These are phyloP conservation scores for Tetrastigma voinierianum DNA, from an alignment of 164 flowering plant species.

Conservation along the genomic window DNA sequence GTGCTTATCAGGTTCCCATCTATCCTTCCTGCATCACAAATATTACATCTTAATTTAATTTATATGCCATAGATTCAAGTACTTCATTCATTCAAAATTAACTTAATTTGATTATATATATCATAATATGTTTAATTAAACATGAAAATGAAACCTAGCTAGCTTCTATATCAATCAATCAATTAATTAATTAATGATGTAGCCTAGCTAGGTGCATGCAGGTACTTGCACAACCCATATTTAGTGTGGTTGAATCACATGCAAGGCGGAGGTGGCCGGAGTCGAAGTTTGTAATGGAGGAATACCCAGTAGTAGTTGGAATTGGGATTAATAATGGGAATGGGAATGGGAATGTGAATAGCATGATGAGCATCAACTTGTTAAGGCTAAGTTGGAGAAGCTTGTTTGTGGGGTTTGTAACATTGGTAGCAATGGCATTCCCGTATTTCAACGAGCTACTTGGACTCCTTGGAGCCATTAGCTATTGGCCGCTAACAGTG, in stretches of 20 bases:
- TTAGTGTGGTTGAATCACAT: not conserved
- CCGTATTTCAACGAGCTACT: slow-evolving; percentile 64
- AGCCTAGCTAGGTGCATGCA: too few relatives aligned
- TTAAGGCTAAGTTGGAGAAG: slow-evolving; percentile 44
- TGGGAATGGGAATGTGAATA: too few relatives aligned
- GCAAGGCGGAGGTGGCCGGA: too few relatives aligned
- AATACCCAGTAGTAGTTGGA: slow-evolving; percentile 17
- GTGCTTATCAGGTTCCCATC: slow-evolving; percentile 65
- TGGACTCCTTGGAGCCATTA: slow-evolving; percentile 49
- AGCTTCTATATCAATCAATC: too few relatives aligned
- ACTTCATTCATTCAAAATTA: too few relatives aligned
- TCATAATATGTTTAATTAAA: too few relatives aligned
- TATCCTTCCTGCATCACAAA: too few relatives aligned
- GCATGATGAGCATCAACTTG: slow-evolving; percentile 2
- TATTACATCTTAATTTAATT: too few relatives aligned
- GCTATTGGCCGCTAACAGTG: slow-evolving; percentile 55
- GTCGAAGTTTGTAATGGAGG: slow-evolving; percentile 12
- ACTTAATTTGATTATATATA: too few relatives aligned
- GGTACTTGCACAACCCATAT: slow-evolving; percentile 43
- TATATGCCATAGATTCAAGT: too few relatives aligned
- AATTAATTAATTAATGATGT: too few relatives aligned
- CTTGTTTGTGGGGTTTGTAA: slow-evolving; percentile 28
- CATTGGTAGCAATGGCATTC: slow-evolving; percentile 43
- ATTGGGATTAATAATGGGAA: slow-evolving; percentile 9
- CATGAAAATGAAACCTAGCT: too few relatives aligned